phyloP scores from a whole-genome alignment of 1,139 yeast genomes.

The Lodderomyces beijingensis region DNA sequence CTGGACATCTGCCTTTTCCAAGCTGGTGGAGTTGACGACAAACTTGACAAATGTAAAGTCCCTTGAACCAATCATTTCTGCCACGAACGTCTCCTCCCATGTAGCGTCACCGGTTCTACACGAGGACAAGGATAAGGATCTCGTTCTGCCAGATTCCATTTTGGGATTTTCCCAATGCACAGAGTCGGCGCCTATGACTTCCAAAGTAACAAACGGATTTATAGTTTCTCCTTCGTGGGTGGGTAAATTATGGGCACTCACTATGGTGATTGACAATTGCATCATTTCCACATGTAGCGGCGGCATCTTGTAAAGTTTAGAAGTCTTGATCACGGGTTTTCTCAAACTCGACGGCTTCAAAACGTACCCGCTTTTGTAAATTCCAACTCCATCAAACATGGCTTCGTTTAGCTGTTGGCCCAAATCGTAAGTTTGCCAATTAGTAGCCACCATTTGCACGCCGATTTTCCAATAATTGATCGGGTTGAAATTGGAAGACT shows the following conservation, averaged over 20 bases:
- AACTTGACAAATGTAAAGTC: slow-evolving; percentile 35
- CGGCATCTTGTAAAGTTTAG: slow-evolving; percentile 8
- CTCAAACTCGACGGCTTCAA: slow-evolving; percentile 59
- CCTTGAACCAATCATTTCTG: slow-evolving; percentile 28
- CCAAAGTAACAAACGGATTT: slow-evolving; percentile 58
- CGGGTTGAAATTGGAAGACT: slow-evolving; percentile 79
- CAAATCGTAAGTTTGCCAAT: slow-evolving; percentile 90
- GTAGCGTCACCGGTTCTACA: slow-evolving; percentile 83
- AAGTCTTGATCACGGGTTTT: slow-evolving; percentile 28
- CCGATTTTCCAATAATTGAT: slow-evolving; percentile 79
- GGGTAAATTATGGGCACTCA: slow-evolving; percentile 83
- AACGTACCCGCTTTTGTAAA: slow-evolving; percentile 62
- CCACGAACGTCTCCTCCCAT: slow-evolving; percentile 59
- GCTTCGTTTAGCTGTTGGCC: slow-evolving; percentile 93
- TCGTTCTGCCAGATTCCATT: slow-evolving; percentile 21
- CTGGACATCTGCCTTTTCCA: slow-evolving; percentile 23
- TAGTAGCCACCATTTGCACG: slow-evolving; percentile 91
- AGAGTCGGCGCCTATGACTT: slow-evolving; percentile 42
- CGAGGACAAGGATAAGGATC: slow-evolving; percentile 29
- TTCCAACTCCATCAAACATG: slow-evolving; percentile 59
- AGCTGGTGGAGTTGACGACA: slow-evolving; percentile 15
- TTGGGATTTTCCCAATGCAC: slow-evolving; percentile 21
- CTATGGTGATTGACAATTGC: slow-evolving; percentile 41
- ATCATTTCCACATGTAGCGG: slow-evolving; percentile 7
- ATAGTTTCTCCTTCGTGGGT: slow-evolving; percentile 26